These are phyloP conservation scores for Solanum clarkiae DNA, from an alignment of 257 asterid genomes.

Conservation along the genomic window DNA sequence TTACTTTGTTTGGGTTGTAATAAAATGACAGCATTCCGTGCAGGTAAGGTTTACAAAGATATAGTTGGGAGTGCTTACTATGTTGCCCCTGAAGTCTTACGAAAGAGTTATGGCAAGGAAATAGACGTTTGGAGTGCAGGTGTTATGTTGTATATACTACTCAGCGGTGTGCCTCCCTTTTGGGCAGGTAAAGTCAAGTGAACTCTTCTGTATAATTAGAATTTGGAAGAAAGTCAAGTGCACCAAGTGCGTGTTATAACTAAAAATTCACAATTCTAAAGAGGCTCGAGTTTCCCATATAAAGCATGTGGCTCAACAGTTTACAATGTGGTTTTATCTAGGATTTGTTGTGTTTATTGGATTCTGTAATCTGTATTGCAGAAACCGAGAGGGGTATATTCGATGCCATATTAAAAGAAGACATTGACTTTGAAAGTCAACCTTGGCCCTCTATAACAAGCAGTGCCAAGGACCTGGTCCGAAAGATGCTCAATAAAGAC, in stretches of 20 bases:
- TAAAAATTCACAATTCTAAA: too few relatives aligned
- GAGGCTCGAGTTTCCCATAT: too few relatives aligned
- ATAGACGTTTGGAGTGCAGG: constrained; percentile 88
- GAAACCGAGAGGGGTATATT: constrained; percentile 66
- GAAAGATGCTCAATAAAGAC: constrained; percentile 53
- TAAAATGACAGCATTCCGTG: background rate
- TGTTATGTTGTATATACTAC: constrained; percentile 67
- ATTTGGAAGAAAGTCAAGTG: too few relatives aligned
- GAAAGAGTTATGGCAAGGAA: constrained; percentile 66
- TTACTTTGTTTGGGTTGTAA: background rate
- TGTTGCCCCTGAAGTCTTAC: constrained; percentile 75
- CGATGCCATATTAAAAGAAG: constrained; percentile 45
- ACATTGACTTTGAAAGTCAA: constrained; percentile 46
- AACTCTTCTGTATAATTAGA: background rate
- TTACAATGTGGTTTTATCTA: background rate
- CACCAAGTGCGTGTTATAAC: too few relatives aligned
- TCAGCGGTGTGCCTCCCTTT: constrained; percentile 76
- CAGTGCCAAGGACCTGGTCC: constrained; percentile 65
- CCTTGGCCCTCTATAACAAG: constrained; percentile 67
- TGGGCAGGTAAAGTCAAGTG: constrained; percentile 53
- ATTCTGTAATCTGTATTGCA: constrained; percentile 8
- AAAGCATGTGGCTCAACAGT: background rate
- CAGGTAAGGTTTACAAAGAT: constrained; percentile 64
- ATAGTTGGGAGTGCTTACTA: constrained; percentile 80
- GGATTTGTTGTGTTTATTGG: background rate